phyloP scores from a whole-genome alignment of 1,284 basidiomycete species.

The Puccinia sorghi region DNA sequence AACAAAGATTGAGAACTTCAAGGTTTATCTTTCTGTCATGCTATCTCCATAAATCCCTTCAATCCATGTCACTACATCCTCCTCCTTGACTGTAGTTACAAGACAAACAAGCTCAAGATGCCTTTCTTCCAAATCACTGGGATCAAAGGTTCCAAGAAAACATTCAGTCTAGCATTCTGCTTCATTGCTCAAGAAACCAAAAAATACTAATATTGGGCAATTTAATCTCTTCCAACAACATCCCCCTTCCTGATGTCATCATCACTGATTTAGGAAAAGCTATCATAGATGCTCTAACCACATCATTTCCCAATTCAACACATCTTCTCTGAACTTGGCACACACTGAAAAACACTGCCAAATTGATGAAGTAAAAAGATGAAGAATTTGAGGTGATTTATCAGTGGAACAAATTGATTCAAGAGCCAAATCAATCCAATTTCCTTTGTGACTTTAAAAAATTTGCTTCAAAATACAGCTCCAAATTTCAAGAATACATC shows the following conservation, averaged over 20 bases:
- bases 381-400: not conserved
- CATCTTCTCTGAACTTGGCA: conserved; percentile 11
- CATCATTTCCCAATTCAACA: not conserved
- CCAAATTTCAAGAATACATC: not conserved
- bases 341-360: not conserved
- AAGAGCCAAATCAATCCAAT: not conserved
- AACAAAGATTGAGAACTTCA: not conserved
- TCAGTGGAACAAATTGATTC: not conserved
- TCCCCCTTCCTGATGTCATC: not conserved
- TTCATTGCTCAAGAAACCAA: conserved; percentile 16
- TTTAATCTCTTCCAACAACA: not conserved
- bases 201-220: not conserved
- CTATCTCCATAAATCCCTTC: not conserved
- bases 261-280: not conserved
- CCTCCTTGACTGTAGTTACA: conserved; percentile 5
- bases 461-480: not conserved
- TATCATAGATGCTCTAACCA: not conserved
- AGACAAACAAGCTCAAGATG: conserved; percentile 7
- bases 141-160: not conserved
- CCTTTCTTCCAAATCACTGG: not conserved
- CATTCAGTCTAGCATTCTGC: conserved; percentile 2
- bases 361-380: not conserved
- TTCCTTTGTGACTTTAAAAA: not conserved
- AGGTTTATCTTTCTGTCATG: not conserved
- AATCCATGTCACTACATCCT: not conserved